Base-by-base conservation (phyloP, 352 stramenopile species). In the Phytophthora citricola region DNA sequence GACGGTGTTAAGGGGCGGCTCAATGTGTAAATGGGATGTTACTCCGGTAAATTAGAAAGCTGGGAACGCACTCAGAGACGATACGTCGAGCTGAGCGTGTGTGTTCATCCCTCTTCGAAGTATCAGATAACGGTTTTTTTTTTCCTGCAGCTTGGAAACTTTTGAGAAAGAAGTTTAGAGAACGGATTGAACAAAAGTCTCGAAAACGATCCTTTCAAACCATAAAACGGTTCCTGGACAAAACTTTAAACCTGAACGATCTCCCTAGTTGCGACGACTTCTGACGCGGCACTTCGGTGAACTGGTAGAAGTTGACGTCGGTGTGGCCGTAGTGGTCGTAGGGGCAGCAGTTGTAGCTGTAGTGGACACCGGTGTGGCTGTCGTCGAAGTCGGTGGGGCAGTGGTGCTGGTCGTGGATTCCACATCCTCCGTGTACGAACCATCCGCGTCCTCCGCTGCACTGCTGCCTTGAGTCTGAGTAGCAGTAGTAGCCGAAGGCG, bases 201-300 rank as follows among this genome's bases (percentile, higher is more conserved):
- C 24, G 24, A 20, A 20, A 20, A 26, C 24, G 24, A 44, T 12
- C 2, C 5, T 27, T 56, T 43, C 46, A 44, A 32, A 49, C 50
- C 14, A 43, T 43, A 43, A 24, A 64, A 36, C 17, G 29, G 34
- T 54, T 63, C 52, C 22, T 46, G 29, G 45, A 58, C 56, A 65
- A 38, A 59, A 14, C 3, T 53, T 41, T 53, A 29, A 53, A 36
- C 26, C 15, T 29, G 20, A 47, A 61, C 27, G 57, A 62, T 41
- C 43, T 39, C 15, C 17, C 53, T 67, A 67, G 27, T 52, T 32
- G 10, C 63, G 63, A 54, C 63, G 57, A 5, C 34, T 56, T 46
- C 63, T 50, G n/a, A 71, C 63, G 7, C 55, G 63, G 43, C 63
- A 71, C 58, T 71, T 71, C 4, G 57, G 43, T n/a, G 57, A 63